These are phyloP conservation scores for Daldinia loculata DNA, from an alignment of 495 filamentous ascomycete species.

Conservation along the genomic window DNA sequence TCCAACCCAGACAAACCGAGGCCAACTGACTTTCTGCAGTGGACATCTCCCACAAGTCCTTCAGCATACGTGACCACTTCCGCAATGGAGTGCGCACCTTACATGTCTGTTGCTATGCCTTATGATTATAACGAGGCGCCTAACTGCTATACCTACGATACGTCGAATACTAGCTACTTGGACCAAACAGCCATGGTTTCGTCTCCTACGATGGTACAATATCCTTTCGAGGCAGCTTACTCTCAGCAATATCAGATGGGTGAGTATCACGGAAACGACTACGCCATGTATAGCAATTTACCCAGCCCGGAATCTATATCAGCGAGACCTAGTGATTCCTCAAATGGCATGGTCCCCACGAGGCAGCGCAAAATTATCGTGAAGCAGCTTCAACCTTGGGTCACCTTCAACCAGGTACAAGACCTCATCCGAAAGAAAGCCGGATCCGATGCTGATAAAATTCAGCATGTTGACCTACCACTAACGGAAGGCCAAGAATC, in stretches of 20 bases:
- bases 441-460: constrained; percentile 41
- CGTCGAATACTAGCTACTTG: constrained; percentile 23
- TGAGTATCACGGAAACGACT: constrained; percentile 34
- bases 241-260: constrained; percentile 30
- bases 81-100: constrained; percentile 30
- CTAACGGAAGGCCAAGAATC: constrained; percentile 34
- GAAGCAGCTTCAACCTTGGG: constrained; percentile 44
- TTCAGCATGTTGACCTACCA: constrained; percentile 45
- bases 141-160: constrained; percentile 22
- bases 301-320: constrained; percentile 12
- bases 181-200: constrained; percentile 33
- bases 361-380: constrained; percentile 45
- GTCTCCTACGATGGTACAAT: constrained; percentile 32
- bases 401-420: constrained; percentile 41
- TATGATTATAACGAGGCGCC: constrained; percentile 33
- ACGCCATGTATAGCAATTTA: constrained; percentile 26
- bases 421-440: constrained; percentile 44
- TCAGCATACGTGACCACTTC: constrained; percentile 35
- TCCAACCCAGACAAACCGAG: not conserved
- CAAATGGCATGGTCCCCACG: constrained; percentile 28
- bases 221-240: constrained; percentile 29
- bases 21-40: constrained; percentile 34
- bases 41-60: constrained; percentile 31
- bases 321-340: constrained; percentile 5
- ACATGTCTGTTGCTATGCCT: constrained; percentile 27